Base-by-base conservation (phyloP, 768 basidiomycete species). In the Xerocomus spinulosus region DNA sequence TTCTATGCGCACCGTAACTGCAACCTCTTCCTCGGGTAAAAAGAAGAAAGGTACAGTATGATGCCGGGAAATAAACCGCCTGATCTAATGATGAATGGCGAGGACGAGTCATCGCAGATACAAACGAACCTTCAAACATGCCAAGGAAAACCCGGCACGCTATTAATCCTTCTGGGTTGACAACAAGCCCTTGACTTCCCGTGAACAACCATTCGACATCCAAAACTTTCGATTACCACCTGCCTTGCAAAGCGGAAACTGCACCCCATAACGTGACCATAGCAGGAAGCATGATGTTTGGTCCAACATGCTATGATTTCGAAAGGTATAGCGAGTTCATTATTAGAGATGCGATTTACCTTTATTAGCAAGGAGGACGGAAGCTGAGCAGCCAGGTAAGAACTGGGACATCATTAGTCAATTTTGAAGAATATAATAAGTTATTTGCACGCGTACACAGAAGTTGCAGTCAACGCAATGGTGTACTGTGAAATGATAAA, bases 241-340 rank as follows among this genome's bases (percentile, higher is more conserved):
- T 38, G 75, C 81, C 83, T 71, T 86, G 85, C 30, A 78, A 67
- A 9, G 80, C 71, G 9, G 77, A 75, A 14, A 81, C 73, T 15
- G 83, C 42, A 9, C 85, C 85, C 83, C 85, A 86, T 0, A 78
- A 57, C 0, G 75, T 72, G 26, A 83, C 66, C 75, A 86, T 79
- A 0, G 76, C 61, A 0, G 86, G 84, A 55, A 84, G 72, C 36
- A 78, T 65, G 45, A 79, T 72, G 8, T 82, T 72, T 3, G 83
- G 79, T 10, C 82, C 77, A 40, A 73, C 53, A 42, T 52, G 46
- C 61, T 74, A 56, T 29, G 5, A 23, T 30, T 5, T 26, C 4
- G 8, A 32, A 18, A 36, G 8, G 18, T 10, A 18, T 48, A 14
- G n/a, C 32, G 3, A 18, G 26, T 7, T 34, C 15, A 35, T 39